These are phyloP conservation scores for Amylostereum areolatum DNA, from an alignment of 1,284 basidiomycete genomes.

Conservation along the genomic window DNA sequence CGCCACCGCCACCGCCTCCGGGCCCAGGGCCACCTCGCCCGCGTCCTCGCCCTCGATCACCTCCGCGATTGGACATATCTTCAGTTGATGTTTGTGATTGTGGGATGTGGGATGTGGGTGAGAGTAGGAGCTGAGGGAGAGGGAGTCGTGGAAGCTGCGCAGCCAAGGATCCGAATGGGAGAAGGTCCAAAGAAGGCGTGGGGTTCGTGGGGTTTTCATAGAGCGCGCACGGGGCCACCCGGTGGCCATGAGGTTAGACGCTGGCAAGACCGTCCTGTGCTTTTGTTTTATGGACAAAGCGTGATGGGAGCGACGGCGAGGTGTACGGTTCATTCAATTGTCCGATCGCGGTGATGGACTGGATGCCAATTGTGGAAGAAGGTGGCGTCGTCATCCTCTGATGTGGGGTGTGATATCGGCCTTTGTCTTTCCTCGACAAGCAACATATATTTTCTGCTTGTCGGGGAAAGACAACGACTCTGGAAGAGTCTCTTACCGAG, in stretches of 20 bases:
- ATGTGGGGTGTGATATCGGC: not conserved
- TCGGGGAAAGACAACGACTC: not conserved
- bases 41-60: conserved; percentile 17
- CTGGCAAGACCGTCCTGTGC: not conserved
- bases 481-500: not conserved
- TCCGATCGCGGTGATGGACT: not conserved
- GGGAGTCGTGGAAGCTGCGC: not conserved
- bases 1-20: not conserved
- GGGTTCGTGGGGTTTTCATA: not conserved
- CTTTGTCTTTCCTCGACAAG: not conserved
- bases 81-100: not conserved
- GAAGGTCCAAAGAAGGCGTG: not conserved
- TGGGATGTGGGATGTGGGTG: not conserved
- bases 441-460: not conserved
- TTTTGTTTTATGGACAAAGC: not conserved
- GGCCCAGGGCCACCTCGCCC: conserved; percentile 14
- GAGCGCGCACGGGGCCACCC: not conserved
- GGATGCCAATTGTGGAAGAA: not conserved
- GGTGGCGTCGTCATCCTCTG: not conserved
- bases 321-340: not conserved
- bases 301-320: not conserved
- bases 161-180: not conserved
- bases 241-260: not conserved
- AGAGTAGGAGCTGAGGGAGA: not conserved
- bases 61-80: conserved; percentile 3